These are phyloP conservation scores for Neonectria faginata DNA, from an alignment of 2,329 filamentous ascomycete genomes.

Conservation along the genomic window DNA sequence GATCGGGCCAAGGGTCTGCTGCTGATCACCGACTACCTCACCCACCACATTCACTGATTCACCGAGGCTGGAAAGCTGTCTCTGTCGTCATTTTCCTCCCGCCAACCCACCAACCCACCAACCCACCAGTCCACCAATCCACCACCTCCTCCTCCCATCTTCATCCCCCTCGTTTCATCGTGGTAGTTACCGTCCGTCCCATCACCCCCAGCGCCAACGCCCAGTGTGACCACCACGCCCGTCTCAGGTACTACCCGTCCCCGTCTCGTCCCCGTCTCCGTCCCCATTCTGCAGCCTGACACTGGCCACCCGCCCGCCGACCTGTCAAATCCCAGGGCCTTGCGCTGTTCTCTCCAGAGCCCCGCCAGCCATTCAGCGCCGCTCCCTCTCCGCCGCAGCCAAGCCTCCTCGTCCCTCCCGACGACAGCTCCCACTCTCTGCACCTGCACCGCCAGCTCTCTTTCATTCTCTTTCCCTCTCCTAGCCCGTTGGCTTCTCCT, in stretches of 20 bases:
- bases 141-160: background rate
- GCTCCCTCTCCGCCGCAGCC: slow-evolving; percentile 28
- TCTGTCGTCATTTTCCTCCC: slow-evolving; percentile 27
- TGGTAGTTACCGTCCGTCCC: background rate
- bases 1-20: background rate
- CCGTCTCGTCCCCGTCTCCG: too few relatives aligned
- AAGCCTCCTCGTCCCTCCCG: slow-evolving; percentile 30
- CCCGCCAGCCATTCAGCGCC: slow-evolving; percentile 36
- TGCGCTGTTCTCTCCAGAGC: slow-evolving; percentile 33
- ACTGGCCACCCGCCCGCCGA: slow-evolving; percentile 28
- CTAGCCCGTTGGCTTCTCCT: slow-evolving; percentile 8
- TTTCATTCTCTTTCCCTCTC: slow-evolving; percentile 20
- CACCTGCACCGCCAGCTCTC: slow-evolving; percentile 29
- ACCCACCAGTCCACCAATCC: background rate
- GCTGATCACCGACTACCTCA: slow-evolving; percentile 8
- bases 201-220: slow-evolving; percentile 14
- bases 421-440: slow-evolving; percentile 16
- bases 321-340: slow-evolving; percentile 36
- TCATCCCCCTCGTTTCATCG: slow-evolving; percentile 20
- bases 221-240: slow-evolving; percentile 12
- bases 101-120: background rate
- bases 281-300: slow-evolving; percentile 29
- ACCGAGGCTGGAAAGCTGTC: background rate
- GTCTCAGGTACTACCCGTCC: slow-evolving; percentile 29
- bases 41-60: background rate